A percentile compares a stretch with the other conserved stretches of the same genome.
Conservation (phyloP, 2,329 filamentous ascomycete genomes). For the Ophiocordyceps camponoti-leonardi region DNA sequence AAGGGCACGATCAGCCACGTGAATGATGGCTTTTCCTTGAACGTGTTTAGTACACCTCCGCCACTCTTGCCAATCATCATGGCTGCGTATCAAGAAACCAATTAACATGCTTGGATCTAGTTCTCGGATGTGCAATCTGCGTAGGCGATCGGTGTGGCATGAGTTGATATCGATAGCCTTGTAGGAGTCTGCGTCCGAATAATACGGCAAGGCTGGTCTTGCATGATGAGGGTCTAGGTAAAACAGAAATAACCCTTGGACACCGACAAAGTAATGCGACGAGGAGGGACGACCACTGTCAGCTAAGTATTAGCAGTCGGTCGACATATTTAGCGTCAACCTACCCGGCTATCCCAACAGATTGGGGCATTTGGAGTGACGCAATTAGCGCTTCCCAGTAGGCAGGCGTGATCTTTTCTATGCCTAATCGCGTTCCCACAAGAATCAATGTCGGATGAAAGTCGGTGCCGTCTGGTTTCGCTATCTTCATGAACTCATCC, state of each 20-base stretch:
- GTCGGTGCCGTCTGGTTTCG: slow-evolving; percentile 43
- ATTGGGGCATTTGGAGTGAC: slow-evolving; percentile 72
- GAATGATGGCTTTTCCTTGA: slow-evolving; percentile 71
- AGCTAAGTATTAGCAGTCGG: background rate
- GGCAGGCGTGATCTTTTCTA: slow-evolving; percentile 84
- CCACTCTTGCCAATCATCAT: slow-evolving; percentile 76
- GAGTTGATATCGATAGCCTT: slow-evolving; percentile 58
- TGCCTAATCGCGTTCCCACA: slow-evolving; percentile 74
- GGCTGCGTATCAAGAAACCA: slow-evolving; percentile 70
- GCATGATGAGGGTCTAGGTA: slow-evolving; percentile 92
- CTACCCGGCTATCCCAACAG: slow-evolving; percentile 90
- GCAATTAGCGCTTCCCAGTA: slow-evolving; percentile 91
- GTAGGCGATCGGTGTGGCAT: slow-evolving; percentile 74
- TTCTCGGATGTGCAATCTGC: slow-evolving; percentile 68
- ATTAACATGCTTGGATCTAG: slow-evolving; percentile 99
- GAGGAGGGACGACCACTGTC: slow-evolving; percentile 75
- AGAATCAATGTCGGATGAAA: slow-evolving; percentile 81
- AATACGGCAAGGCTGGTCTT: slow-evolving; percentile 52
- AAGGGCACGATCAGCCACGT: slow-evolving; percentile 58
- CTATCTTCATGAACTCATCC: slow-evolving; percentile 66
- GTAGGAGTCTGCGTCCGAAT: slow-evolving; percentile 38
- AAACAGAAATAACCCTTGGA: slow-evolving; percentile 61
- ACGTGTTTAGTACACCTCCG: slow-evolving; percentile 56
- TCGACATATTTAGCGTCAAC: slow-evolving; percentile 7
- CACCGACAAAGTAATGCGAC: slow-evolving; percentile 48